Evolutionary conservation across 1,284 basidiomycete species (phyloP), one percentile per base, ranked within the genome.

Genomic region (Termitomyces sp.): DNA sequence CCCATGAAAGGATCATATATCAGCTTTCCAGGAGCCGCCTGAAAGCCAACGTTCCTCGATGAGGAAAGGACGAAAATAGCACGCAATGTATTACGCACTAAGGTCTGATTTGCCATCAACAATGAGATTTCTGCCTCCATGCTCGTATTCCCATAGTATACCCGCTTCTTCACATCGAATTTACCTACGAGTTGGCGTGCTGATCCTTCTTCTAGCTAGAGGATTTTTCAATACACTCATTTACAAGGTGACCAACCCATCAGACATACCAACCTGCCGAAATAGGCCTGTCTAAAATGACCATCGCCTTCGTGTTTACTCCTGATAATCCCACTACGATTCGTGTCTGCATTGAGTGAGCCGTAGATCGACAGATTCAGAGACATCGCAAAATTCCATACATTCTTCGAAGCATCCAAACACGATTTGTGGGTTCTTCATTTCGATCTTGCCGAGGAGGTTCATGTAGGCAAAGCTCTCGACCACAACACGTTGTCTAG

Each of bases 81-180:
- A 34, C 5, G 13, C 24, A n/a, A 19, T 8, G 30, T 13, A 44
- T 17, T 21, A 58, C 73, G 41, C 58, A 90, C 94, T 65, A 96
- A 73, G 0, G 94, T 88, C 72, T 99, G 97, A 62, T 94, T 95
- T 6, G 95, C 94, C 93, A 98, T 97, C 36, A 98, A 70, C 42
- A 99, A 74, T 1, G 92, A 94, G 60, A 98, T 89, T 67, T 98
- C 94, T 1, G 94, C 85, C 64, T 98, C 95, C 97, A 99, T 99
- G 62, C 90, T 92, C 0, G 97, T 99, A 64, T 97, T 99, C 8
- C 97, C 96, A 67, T 87, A 98, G 68, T 93, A 97, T 13, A 76
- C 75, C 6, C 97, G 82, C 65, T 93, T 92, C 70, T 98, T 98
- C 53, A 99, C 88, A 61, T 94, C 85, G 59, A 92, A 93, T 50